Conservation (phyloP, 495 filamentous ascomycete genomes). For the Penicillium simplicissimum region DNA sequence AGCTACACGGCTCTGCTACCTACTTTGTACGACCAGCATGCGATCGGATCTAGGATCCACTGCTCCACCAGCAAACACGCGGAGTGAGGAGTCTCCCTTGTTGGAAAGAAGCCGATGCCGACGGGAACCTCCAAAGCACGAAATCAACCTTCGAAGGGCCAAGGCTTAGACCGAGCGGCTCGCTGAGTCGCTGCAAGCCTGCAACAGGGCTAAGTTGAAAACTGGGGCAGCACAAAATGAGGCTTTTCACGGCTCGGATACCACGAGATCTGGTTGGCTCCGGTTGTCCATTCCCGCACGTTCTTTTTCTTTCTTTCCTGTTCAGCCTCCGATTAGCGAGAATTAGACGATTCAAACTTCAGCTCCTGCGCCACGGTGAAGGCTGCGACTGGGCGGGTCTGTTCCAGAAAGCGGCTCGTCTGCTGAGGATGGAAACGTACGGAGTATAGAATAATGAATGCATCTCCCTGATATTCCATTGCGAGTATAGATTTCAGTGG, state of each 20-base stretch:
- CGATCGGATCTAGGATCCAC: background rate
- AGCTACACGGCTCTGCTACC: background rate
- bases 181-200: too few species aligned
- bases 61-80: conserved; percentile 3
- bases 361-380: background rate
- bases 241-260: background rate
- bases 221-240: background rate
- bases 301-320: background rate
- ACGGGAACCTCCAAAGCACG: background rate
- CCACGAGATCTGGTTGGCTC: background rate
- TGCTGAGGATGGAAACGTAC: background rate
- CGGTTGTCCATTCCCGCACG: background rate
- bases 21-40: background rate
- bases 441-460: background rate
- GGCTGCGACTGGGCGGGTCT: background rate
- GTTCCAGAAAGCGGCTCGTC: background rate
- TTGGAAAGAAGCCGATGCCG: background rate
- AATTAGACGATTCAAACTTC: background rate
- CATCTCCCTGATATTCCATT: background rate
- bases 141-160: background rate
- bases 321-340: conserved; percentile 2
- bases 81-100: background rate
- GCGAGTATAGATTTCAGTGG: background rate
- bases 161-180: background rate
- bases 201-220: background rate